Conservation (phyloP, 306 rosid genomes). For the Fagus sylvatica region DNA sequence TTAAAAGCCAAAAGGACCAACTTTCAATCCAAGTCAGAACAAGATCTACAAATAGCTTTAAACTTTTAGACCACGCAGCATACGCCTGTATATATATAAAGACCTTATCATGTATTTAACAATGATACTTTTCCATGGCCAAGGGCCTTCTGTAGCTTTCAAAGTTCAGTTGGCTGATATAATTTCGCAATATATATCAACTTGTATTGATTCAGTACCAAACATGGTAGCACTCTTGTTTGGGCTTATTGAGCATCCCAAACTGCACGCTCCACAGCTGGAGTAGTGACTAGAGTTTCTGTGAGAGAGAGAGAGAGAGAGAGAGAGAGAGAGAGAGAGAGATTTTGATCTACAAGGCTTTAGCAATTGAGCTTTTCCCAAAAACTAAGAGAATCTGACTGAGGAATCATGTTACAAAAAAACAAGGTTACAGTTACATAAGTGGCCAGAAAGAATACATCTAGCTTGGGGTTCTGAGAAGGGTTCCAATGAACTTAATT, state of each 20-base stretch:
- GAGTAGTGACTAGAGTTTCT: neutral
- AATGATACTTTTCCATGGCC: neutral
- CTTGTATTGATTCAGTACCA: neutral
- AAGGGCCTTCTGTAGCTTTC: neutral
- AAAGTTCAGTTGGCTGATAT: neutral
- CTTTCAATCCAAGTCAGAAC: no score
- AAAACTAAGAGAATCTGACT: neutral
- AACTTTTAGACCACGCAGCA: no score
- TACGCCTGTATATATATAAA: neutral
- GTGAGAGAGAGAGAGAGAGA: neutral
- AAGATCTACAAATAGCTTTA: no score
- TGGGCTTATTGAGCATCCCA: neutral
- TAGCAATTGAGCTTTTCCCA: neutral
- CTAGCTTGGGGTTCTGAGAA: neutral
- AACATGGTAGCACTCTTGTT: neutral
- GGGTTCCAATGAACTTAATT: neutral
- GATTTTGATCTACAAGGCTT: neutral
- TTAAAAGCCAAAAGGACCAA: no score
- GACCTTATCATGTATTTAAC: neutral
- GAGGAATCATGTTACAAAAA: neutral
- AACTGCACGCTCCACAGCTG: neutral
- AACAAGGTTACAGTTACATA: neutral
- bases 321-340: neutral
- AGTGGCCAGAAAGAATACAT: neutral
- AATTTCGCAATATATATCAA: neutral